Evolutionary conservation across 805 yeast genomes (phyloP).

Genomic region (Saturnispora diversa): DNA sequence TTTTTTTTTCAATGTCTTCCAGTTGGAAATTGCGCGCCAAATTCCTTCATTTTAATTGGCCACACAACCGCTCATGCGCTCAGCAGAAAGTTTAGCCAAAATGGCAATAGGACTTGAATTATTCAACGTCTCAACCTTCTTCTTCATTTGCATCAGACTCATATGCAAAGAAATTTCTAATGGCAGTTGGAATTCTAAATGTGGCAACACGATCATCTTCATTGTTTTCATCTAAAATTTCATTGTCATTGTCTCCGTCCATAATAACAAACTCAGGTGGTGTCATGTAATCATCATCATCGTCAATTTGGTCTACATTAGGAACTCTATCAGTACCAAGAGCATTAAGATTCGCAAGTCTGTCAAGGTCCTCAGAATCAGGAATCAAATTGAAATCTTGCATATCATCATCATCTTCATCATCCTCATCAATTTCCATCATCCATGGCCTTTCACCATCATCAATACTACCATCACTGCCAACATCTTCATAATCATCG

Average conservation of each 20-base stretch:
- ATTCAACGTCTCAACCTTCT: background rate
- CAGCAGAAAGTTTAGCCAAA: too few species aligned
- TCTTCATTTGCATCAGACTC: slow-evolving; percentile 1
- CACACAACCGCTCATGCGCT: background rate
- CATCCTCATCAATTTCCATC: slow-evolving; percentile 2
- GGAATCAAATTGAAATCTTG: background rate
- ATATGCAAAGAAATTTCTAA: background rate
- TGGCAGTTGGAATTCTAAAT: background rate
- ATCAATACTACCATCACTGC: background rate
- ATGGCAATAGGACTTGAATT: too few species aligned
- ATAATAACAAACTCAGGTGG: slow-evolving; percentile 4
- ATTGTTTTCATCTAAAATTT: slow-evolving; percentile 2
- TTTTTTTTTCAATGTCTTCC: background rate
- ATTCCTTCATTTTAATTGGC: background rate
- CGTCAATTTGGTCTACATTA: slow-evolving; percentile 7
- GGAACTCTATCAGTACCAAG: background rate
- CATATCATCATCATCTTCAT: background rate
- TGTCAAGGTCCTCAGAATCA: too few species aligned
- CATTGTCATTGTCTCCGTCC: background rate
- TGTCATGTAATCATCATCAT: slow-evolving; percentile 9
- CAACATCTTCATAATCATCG: slow-evolving; percentile 15
- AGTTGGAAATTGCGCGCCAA: slow-evolving; percentile 11
- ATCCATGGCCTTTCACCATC: background rate
- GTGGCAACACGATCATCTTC: background rate
- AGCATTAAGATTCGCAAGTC: too few species aligned